phyloP scores from a whole-genome alignment of 768 basidiomycete genomes.

The Crassisporium funariophilum region DNA sequence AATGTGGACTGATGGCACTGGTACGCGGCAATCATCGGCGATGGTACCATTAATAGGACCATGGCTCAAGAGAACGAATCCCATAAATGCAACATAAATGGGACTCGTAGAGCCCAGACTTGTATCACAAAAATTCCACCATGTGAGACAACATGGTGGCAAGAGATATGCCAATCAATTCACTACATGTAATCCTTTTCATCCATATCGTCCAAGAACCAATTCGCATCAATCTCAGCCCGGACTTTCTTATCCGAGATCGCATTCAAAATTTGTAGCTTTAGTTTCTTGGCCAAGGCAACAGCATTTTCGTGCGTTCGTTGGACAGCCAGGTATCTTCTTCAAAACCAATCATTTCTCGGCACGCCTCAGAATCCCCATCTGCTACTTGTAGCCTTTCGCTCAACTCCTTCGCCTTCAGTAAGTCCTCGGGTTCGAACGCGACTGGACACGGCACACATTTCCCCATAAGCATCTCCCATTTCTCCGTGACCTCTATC shows the following conservation, averaged over 20 bases:
- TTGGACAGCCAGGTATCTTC: slow-evolving; percentile 13
- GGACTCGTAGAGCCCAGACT: too few relatives aligned
- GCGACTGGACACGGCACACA: slow-evolving; percentile 44
- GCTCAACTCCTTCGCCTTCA: slow-evolving; percentile 34
- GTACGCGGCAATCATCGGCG: too few relatives aligned
- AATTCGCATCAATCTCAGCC: slow-evolving; percentile 40
- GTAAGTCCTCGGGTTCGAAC: slow-evolving; percentile 49
- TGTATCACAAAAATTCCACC: too few relatives aligned
- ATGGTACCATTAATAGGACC: too few relatives aligned
- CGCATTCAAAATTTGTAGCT: slow-evolving; percentile 9
- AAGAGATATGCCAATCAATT: slow-evolving; percentile 8
- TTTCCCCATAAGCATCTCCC: slow-evolving; percentile 43
- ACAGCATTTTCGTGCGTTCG: slow-evolving; percentile 7
- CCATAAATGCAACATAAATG: too few relatives aligned
- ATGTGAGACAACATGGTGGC: not conserved
- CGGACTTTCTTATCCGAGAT: slow-evolving; percentile 35
- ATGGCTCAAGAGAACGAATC: too few relatives aligned
- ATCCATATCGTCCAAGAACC: slow-evolving; percentile 51
- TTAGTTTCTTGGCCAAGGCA: slow-evolving; percentile 12
- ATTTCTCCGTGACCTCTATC: slow-evolving; percentile 44
- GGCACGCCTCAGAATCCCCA: slow-evolving; percentile 1
- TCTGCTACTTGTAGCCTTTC: slow-evolving; percentile 8
- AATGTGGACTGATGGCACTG: too few relatives aligned
- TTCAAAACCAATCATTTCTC: slow-evolving; percentile 11
- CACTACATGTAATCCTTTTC: slow-evolving; percentile 45